Evolutionary conservation across 257 asterid genomes (phyloP).

Genomic region (Linaria vulgaris): DNA sequence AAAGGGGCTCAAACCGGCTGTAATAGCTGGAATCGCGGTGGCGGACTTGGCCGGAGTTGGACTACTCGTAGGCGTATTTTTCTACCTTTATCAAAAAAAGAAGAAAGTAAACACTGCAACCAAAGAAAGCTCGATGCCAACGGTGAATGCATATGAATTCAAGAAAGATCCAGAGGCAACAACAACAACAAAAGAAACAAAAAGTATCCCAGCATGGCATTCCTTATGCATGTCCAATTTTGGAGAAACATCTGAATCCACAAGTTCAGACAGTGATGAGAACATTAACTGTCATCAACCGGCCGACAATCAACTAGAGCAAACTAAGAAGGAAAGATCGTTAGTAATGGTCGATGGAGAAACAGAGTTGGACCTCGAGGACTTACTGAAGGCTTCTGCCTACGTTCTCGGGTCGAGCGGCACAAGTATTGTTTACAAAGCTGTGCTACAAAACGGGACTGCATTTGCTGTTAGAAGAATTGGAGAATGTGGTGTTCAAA

Average conservation of each 20-base stretch:
- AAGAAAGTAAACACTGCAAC: constrained; percentile 25
- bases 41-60: constrained; percentile 75
- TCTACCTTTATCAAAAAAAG: constrained; percentile 55
- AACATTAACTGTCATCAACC: constrained; percentile 11
- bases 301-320: constrained; percentile 4
- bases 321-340: constrained; percentile 32
- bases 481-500: constrained; percentile 59
- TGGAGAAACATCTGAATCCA: constrained; percentile 59
- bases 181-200: constrained; percentile 33
- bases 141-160: constrained; percentile 28
- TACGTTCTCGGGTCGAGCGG: constrained; percentile 79
- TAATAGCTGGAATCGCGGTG: constrained; percentile 59
- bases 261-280: constrained; percentile 58
- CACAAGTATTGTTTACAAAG: constrained; percentile 70
- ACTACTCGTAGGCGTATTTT: constrained; percentile 50
- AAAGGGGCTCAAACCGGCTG: constrained; percentile 57
- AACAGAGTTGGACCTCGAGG: constrained; percentile 62
- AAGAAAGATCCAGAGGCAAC: constrained; percentile 38
- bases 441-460: constrained; percentile 75
- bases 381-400: constrained; percentile 79
- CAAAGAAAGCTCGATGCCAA: constrained; percentile 26
- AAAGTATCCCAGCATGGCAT: constrained; percentile 42
- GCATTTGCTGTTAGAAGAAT: constrained; percentile 85
- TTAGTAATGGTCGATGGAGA: constrained; percentile 86
- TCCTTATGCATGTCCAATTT: constrained; percentile 51